These are phyloP conservation scores for Candida tetrigidarum DNA, from an alignment of 1,139 yeast genomes.

Conservation along the genomic window DNA sequence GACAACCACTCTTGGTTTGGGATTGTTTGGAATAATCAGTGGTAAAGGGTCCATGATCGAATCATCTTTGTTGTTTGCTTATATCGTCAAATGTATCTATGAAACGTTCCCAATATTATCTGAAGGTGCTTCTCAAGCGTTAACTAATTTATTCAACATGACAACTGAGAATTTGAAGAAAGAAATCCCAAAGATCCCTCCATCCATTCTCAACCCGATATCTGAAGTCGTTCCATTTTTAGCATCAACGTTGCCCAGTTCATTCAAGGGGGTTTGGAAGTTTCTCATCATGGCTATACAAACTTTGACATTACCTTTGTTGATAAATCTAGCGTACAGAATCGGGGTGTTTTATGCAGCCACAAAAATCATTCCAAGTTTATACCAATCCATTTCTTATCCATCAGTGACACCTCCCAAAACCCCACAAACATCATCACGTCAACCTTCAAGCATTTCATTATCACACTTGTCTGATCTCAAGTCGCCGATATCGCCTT, in stretches of 20 bases:
- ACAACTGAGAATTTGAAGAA: conserved; percentile 41
- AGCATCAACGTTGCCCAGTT: conserved; percentile 58
- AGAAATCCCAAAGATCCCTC: conserved; percentile 46
- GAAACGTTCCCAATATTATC: conserved; percentile 87
- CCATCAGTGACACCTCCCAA: conserved; percentile 41
- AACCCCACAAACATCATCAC: conserved; percentile 24
- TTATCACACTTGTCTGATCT: conserved; percentile 11
- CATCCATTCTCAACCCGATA: conserved; percentile 42
- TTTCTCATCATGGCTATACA: conserved; percentile 70
- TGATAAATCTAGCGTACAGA: conserved; percentile 82
- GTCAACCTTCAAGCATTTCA: conserved; percentile 18
- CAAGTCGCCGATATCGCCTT: not conserved
- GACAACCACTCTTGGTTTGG: conserved; percentile 74
- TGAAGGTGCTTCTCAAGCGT: conserved; percentile 47
- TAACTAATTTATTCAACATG: conserved; percentile 40
- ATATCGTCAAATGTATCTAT: conserved; percentile 89
- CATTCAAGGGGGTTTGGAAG: conserved; percentile 69
- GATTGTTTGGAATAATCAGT: conserved; percentile 82
- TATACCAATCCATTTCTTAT: conserved; percentile 47
- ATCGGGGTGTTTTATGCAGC: conserved; percentile 91
- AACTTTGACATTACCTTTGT: conserved; percentile 80
- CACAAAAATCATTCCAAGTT: conserved; percentile 87
- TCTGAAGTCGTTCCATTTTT: conserved; percentile 48
- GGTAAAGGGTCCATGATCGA: conserved; percentile 89
- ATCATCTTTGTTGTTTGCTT: conserved; percentile 82